phyloP scores from a whole-genome alignment of 192 early-diverging fungal species.

The Mortierella claussenii region DNA sequence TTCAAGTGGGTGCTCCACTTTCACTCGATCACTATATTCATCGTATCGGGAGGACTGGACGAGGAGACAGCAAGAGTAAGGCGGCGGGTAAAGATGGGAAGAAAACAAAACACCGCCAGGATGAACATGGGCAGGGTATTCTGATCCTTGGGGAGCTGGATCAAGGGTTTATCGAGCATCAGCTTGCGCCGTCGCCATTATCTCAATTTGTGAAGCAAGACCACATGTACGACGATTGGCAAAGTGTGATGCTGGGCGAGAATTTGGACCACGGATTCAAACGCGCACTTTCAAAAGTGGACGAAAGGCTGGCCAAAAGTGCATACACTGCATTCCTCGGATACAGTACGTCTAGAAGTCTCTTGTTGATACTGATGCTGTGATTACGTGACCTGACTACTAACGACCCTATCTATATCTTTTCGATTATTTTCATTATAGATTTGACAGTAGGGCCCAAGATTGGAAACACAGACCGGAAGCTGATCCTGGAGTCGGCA shows the following conservation, averaged over 20 bases:
- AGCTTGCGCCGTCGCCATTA: conserved; percentile 36
- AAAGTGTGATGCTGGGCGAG: conserved; percentile 49
- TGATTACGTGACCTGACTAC: too few species aligned
- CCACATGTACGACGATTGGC: conserved; percentile 41
- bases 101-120: background rate
- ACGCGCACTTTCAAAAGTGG: conserved; percentile 29
- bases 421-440: background rate
- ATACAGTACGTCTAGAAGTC: conserved; percentile 50
- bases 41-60: conserved; percentile 95
- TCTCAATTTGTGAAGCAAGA: conserved; percentile 23
- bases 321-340: conserved; percentile 49
- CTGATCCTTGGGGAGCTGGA: conserved; percentile 47
- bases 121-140: conserved; percentile 28
- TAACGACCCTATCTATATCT: too few species aligned
- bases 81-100: conserved; percentile 48
- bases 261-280: conserved; percentile 48
- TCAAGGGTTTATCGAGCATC: conserved; percentile 50
- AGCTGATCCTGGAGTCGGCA: conserved; percentile 47
- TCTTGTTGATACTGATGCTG: too few species aligned
- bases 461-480: conserved; percentile 48
- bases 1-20: conserved; percentile 89
- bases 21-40: conserved; percentile 93
- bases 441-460: conserved; percentile 44
- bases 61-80: conserved; percentile 80
- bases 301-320: conserved; percentile 45